phyloP scores from a whole-genome alignment of 1,139 yeast genomes.

The Scheffersomyces stambukii region DNA sequence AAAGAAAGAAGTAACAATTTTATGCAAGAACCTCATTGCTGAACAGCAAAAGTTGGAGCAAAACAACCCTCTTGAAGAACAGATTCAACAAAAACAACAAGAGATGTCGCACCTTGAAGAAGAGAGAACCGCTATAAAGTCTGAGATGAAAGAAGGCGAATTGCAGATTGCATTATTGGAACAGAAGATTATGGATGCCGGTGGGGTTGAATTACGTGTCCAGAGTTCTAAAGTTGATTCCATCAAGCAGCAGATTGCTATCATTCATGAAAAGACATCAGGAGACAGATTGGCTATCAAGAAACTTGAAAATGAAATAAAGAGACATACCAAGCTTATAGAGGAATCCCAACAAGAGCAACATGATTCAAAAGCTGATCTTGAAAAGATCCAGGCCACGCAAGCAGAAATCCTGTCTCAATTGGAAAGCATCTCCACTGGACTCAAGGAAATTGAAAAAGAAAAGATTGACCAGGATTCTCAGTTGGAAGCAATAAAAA shows the following conservation, averaged over 20 bases:
- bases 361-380: slow-evolving; percentile 24
- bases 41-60: slow-evolving; percentile 28
- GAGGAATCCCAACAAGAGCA: slow-evolving; percentile 38
- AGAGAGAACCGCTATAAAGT: slow-evolving; percentile 43
- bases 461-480: slow-evolving; percentile 32
- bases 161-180: slow-evolving; percentile 56
- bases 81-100: slow-evolving; percentile 34
- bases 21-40: slow-evolving; percentile 33
- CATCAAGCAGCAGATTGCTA: slow-evolving; percentile 61
- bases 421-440: slow-evolving; percentile 27
- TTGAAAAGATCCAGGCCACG: slow-evolving; percentile 21
- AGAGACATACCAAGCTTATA: slow-evolving; percentile 48
- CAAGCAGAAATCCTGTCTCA: slow-evolving; percentile 34
- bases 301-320: slow-evolving; percentile 65
- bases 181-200: slow-evolving; percentile 81
- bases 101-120: slow-evolving; percentile 28
- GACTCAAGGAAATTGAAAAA: slow-evolving; percentile 19
- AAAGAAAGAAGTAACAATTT: slow-evolving; percentile 36
- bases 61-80: slow-evolving; percentile 25
- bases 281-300: slow-evolving; percentile 57
- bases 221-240: slow-evolving; percentile 85
- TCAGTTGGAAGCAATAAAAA: slow-evolving; percentile 35
- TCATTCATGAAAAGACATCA: slow-evolving; percentile 55
- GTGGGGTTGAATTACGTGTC: slow-evolving; percentile 80
- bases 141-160: slow-evolving; percentile 58